Base-by-base conservation (phyloP, 352 stramenopile genomes). In the Phytopythium chamaehyphon region DNA sequence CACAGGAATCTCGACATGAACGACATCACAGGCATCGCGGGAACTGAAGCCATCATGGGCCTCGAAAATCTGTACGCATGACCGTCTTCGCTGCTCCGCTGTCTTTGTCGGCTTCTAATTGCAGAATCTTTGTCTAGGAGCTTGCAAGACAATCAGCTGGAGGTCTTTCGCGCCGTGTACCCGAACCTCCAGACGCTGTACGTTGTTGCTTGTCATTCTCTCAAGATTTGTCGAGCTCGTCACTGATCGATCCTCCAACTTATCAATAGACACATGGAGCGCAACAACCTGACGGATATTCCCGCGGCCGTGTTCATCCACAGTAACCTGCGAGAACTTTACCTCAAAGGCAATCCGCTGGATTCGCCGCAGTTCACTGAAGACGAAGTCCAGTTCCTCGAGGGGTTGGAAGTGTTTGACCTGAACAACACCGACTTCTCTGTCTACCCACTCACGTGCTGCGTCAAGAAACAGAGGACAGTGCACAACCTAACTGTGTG, bases 141-240 rank as follows among this genome's bases (percentile, higher is more conserved):
- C 21, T 67, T 88, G 24, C 73, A 63, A 10, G 56, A 75, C 40
- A 90, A 90, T 56, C 65, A 72, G 18, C 65, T 86, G 43, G 63
- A 50, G 28, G 51, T 51, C 10, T 90, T 74, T 55, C 72, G 66
- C 6, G 62, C 65, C 47, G 81, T 87, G 15, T 88, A 79, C 59
- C 67, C 73, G 0, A 68, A 70, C 37, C 57, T 89, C 23, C 67
- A 48, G 9, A 78, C 66, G 18, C 59, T 89, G 62, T 78, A 61
- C 28, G 69, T 33, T 8, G n/a, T 19, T 57, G 5, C 16, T 22
- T 39, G 2, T 33, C 22, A n/a, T n/a, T 3, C 14, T 3, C 14
- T 6, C 28, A 23, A 46, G 21, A 14, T 21, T 7, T 9, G 11
- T 26, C 40, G 14, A 23, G 9, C 40, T 10, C 19, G 7, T 33